A percentile compares a stretch with the other conserved stretches of the same genome.
These are phyloP conservation scores for Zygosaccharomyces gambellarensis DNA, from an alignment of 805 yeast species.

Conservation along the genomic window DNA sequence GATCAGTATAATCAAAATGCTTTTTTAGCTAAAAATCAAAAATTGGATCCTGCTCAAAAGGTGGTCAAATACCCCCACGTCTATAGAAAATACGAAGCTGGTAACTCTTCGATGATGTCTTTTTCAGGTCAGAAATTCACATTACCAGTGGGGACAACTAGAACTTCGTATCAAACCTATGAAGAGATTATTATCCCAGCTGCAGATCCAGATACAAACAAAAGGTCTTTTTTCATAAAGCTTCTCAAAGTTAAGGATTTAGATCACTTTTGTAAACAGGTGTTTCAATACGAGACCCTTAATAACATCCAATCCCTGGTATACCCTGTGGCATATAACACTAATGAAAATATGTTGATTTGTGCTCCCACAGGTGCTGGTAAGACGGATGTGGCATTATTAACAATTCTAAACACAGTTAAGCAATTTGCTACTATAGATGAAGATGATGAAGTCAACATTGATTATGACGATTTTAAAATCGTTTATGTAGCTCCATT, in stretches of 20 bases:
- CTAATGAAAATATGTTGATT: conserved; percentile 90
- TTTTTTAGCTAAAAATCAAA: conserved; percentile 44
- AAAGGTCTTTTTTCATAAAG: conserved; percentile 37
- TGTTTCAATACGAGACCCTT: conserved; percentile 73
- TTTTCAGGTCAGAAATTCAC: conserved; percentile 76
- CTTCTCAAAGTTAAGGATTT: conserved; percentile 57
- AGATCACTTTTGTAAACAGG: conserved; percentile 76
- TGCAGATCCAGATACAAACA: conserved; percentile 50
- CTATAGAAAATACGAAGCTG: conserved; percentile 62
- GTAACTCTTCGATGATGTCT: conserved; percentile 53
- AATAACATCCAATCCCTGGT: conserved; percentile 89
- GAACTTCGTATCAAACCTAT: conserved; percentile 53
- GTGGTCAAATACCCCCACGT: conserved; percentile 79
- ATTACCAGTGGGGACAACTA: conserved; percentile 75
- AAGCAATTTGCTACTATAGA: conserved; percentile 60
- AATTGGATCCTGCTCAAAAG: conserved; percentile 42
- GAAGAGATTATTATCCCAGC: conserved; percentile 86
- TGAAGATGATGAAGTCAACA: conserved; percentile 49
- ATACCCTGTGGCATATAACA: conserved; percentile 84
- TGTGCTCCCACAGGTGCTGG: conserved; percentile 99
- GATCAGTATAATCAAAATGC: conserved; percentile 49
- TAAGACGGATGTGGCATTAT: conserved; percentile 87
- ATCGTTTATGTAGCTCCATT: conserved; percentile 90
- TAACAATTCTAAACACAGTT: conserved; percentile 74
- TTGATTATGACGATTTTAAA: conserved; percentile 80